Evolutionary conservation across 2,329 filamentous ascomycete species (phyloP).

Genomic region (Monilinia fructicola): DNA sequence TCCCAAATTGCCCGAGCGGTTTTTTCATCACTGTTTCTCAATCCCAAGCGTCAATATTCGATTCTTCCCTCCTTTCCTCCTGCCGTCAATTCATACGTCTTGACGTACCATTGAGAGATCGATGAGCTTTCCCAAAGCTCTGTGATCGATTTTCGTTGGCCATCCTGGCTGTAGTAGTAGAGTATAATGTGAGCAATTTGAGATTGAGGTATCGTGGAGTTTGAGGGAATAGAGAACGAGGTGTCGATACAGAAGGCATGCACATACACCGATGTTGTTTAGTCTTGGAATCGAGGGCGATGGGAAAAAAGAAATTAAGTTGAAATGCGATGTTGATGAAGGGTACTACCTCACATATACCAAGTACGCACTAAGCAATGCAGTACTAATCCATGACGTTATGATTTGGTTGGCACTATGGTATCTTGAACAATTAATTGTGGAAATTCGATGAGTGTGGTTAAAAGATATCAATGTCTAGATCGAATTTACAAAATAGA

Average conservation of each 20-base stretch:
- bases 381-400: slow-evolving; percentile 9
- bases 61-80: background rate
- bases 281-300: background rate
- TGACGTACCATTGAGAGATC: slow-evolving; percentile 25
- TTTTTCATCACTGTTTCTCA: slow-evolving; percentile 52
- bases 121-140: slow-evolving; percentile 20
- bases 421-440: background rate
- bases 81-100: slow-evolving; percentile 9
- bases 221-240: background rate
- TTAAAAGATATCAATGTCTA: background rate
- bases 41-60: background rate
- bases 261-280: background rate
- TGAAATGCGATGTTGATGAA: background rate
- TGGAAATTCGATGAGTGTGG: background rate
- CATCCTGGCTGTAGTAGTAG: slow-evolving; percentile 4
- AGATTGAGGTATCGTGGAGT: background rate
- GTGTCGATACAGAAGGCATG: slow-evolving; percentile 7
- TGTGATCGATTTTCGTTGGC: background rate
- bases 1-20: slow-evolving; percentile 57
- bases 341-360: background rate
- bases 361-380: background rate
- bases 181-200: background rate
- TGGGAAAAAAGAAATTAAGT: background rate
- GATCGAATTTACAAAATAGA: background rate
- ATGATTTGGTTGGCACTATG: slow-evolving; percentile 5